phyloP scores from a whole-genome alignment of 345 rosid species.

The Kandelia obovata region DNA sequence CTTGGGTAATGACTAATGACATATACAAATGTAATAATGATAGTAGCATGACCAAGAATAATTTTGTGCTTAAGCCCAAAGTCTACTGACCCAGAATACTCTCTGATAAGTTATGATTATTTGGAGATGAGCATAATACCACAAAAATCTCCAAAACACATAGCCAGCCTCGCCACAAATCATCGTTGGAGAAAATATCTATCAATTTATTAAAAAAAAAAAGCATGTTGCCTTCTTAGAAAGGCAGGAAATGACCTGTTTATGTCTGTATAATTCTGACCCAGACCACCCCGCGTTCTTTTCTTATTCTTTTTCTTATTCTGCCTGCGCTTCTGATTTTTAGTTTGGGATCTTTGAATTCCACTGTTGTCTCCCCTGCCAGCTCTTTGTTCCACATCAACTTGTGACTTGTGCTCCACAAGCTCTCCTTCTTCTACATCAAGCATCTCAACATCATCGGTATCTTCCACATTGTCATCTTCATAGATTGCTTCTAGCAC shows the following conservation, averaged over 20 bases:
- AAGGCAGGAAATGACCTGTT: slow-evolving; percentile 42
- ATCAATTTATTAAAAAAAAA: not conserved
- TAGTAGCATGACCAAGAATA: too few relatives aligned
- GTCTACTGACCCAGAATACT: too few relatives aligned
- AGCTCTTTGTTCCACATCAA: slow-evolving; percentile 19
- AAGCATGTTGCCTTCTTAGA: not conserved
- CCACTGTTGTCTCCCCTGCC: slow-evolving; percentile 22
- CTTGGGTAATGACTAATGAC: too few relatives aligned
- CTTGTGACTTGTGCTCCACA: slow-evolving; percentile 27
- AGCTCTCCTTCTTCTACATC: slow-evolving; percentile 89
- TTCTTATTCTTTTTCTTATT: slow-evolving; percentile 57
- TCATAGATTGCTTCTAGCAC: slow-evolving; percentile 48
- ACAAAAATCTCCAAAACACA: too few relatives aligned
- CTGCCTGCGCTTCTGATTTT: slow-evolving; percentile 33
- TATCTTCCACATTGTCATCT: slow-evolving; percentile 40
- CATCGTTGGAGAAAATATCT: not conserved
- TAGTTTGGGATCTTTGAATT: slow-evolving; percentile 30
- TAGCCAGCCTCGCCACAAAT: not conserved
- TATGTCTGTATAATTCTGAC: slow-evolving; percentile 43
- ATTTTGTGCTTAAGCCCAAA: too few relatives aligned
- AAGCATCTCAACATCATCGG: slow-evolving; percentile 69
- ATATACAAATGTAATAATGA: too few relatives aligned
- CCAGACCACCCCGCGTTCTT: slow-evolving; percentile 30
- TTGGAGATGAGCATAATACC: too few relatives aligned
- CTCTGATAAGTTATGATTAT: too few relatives aligned